Base-by-base conservation (phyloP, 148 eudicot species). In the Selenicereus undatus region DNA sequence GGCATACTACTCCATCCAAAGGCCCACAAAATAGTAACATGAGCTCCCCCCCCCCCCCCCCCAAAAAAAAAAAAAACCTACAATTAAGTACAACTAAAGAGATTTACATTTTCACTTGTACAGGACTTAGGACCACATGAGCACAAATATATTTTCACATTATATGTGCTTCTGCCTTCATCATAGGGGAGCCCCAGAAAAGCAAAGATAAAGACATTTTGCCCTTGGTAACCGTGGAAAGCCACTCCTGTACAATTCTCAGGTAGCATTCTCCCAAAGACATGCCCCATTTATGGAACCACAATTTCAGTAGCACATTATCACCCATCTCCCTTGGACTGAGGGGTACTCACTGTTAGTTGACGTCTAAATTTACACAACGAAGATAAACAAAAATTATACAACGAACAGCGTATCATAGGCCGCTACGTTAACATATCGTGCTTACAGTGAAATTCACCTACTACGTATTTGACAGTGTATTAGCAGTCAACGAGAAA, bases 261-360 rank as follows among this genome's bases (percentile, higher is more conserved):
- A 65, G 42, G 64, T 83, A 69, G 62, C 70, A 1, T 83, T 74
- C 71, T 83, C 68, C 82, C 76, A 32, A 64, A 64, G 75, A 83
- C 81, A 83, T 75, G 79, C 79, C 78, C 79, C 82, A 74, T 62
- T 32, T 79, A 71, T 78, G 27, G 51, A 78, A 65, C 78, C 71
- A 21, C 78, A 75, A 64, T 22, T n/a, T 5, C 8, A 20, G 52
- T 56, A 30, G 69, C 62, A 52, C 68, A 73, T 74, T 58, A 39
- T 39, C 43, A 7, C 43, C 43, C 77, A 18, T 69, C 58, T 30
- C 11, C 75, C 78, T 71, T 30, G 21, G 7, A 56, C 62, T 18
- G 20, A 5, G 62, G 22, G 62, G 21, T 56, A 56, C 62, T 56
- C 22, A 56, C 21, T 3, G 21, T 17, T 20, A 3, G 22, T 56